Conservation (phyloP, 148 eudicot genomes). For the Dysphania ambrosioides region DNA sequence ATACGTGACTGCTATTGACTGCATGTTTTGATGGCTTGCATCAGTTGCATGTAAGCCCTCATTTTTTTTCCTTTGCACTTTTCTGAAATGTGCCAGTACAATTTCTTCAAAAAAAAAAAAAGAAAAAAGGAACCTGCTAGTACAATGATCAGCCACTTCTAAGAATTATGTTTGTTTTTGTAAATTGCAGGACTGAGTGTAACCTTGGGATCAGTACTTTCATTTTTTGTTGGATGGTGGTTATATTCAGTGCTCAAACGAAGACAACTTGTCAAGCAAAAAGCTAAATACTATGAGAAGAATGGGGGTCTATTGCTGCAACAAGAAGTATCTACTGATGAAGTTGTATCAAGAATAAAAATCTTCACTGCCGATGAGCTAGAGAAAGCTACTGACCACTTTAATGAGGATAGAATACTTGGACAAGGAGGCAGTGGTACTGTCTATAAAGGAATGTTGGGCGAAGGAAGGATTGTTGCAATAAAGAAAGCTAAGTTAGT, state of each 20-base stretch:
- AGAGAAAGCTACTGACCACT: slow-evolving; percentile 35
- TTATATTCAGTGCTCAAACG: slow-evolving; percentile 11
- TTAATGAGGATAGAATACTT: slow-evolving; percentile 28
- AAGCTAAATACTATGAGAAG: slow-evolving; percentile 24
- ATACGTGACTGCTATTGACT: too few species aligned
- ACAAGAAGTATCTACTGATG: slow-evolving; percentile 29
- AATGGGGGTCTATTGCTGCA: slow-evolving; percentile 38
- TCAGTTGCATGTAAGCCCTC: too few species aligned
- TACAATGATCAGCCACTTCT: neutral
- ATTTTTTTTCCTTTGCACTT: too few species aligned
- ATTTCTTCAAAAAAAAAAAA: too few species aligned
- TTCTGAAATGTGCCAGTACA: too few species aligned
- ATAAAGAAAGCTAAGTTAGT: slow-evolving; percentile 32
- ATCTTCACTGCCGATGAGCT: slow-evolving; percentile 30
- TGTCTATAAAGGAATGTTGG: slow-evolving; percentile 32
- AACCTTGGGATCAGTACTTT: slow-evolving; percentile 24
- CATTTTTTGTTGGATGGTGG: slow-evolving; percentile 19
- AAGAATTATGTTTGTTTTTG: neutral
- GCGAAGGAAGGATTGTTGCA: slow-evolving; percentile 38
- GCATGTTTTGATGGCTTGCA: too few species aligned
- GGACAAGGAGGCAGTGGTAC: slow-evolving; percentile 36
- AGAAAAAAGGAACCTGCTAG: too few species aligned
- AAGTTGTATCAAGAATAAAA: slow-evolving; percentile 28
- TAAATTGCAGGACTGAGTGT: slow-evolving; percentile 21
- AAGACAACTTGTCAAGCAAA: slow-evolving; percentile 19